Percentiles rank a stretch among this genome's conserved stretches.
Evolutionary conservation across 805 yeast species (phyloP).

Genomic region (Suhomyces sp.): DNA sequence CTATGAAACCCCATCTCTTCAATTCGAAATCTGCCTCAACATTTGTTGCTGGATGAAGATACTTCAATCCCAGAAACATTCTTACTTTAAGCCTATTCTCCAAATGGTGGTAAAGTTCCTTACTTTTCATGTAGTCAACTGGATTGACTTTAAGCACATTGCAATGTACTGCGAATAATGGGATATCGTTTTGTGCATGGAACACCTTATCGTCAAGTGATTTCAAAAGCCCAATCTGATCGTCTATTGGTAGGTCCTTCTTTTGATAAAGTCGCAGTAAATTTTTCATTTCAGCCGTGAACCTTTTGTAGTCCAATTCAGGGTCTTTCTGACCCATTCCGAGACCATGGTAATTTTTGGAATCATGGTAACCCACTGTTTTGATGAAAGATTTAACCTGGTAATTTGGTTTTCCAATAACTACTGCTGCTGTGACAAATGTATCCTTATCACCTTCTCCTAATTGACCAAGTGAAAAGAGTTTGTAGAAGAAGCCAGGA

Average conservation of each 20-base stretch:
- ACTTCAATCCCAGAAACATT: conserved; percentile 3
- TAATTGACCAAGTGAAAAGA: conserved; percentile 8
- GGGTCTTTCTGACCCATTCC: conserved; percentile 35
- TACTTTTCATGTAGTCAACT: conserved; percentile 1
- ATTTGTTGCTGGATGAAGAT: too few relatives aligned
- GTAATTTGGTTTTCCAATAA: conserved; percentile 11
- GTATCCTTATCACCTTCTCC: conserved; percentile 43
- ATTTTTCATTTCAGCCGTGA: conserved; percentile 2
- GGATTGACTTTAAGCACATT: conserved; percentile 5
- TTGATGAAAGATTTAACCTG: conserved; percentile 17
- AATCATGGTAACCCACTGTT: conserved; percentile 24
- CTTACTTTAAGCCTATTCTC: conserved; percentile 4
- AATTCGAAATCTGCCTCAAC: conserved; percentile 5
- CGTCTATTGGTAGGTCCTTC: background rate
- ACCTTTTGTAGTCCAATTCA: conserved; percentile 16
- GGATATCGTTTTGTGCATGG: background rate
- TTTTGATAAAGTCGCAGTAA: conserved; percentile 3
- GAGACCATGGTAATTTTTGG: conserved; percentile 19
- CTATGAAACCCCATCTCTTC: conserved; percentile 4
- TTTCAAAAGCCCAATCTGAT: conserved; percentile 2
- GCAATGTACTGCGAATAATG: conserved; percentile 6
- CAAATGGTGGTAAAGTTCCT: conserved; percentile 1
- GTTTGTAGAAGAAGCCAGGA: conserved; percentile 12
- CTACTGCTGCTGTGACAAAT: conserved; percentile 29
- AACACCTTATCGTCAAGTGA: conserved; percentile 1